Evolutionary conservation across 805 yeast species (phyloP).

Genomic region (Saturnispora bothae): DNA sequence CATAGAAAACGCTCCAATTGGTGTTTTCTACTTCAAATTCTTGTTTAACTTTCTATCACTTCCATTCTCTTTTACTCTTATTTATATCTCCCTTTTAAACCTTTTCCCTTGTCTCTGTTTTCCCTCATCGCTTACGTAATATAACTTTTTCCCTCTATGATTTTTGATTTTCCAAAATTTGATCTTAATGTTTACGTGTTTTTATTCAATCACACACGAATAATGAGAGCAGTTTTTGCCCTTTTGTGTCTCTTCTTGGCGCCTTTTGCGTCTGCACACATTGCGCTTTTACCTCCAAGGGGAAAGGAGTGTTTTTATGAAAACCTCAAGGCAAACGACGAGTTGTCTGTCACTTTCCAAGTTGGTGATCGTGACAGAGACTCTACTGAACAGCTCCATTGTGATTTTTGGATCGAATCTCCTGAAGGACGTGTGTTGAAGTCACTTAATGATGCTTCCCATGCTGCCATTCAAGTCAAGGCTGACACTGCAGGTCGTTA

Average conservation of each 20-base stretch:
- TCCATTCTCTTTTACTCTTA: too few relatives aligned
- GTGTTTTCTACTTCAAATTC: too few relatives aligned
- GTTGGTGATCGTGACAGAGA: slow-evolving; percentile 81
- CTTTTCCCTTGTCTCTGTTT: too few relatives aligned
- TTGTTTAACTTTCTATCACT: too few relatives aligned
- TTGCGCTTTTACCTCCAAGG: slow-evolving; percentile 69
- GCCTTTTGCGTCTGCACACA: slow-evolving; percentile 44
- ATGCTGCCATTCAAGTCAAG: slow-evolving; percentile 65
- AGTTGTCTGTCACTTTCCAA: slow-evolving; percentile 80
- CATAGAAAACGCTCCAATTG: too few relatives aligned
- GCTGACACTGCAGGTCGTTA: slow-evolving; percentile 65
- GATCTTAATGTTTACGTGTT: neutral
- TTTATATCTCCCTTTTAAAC: too few relatives aligned
- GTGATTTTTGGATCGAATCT: slow-evolving; percentile 48
- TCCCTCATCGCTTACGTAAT: too few relatives aligned
- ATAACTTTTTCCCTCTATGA: too few relatives aligned
- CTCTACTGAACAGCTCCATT: slow-evolving; percentile 51
- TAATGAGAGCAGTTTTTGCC: neutral
- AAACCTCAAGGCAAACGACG: slow-evolving; percentile 70
- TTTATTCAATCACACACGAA: neutral
- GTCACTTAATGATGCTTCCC: slow-evolving; percentile 48
- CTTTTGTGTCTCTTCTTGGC: slow-evolving; percentile 8
- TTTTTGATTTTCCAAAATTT: too few relatives aligned
- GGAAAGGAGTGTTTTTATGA: slow-evolving; percentile 88
- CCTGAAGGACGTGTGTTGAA: slow-evolving; percentile 41